phyloP scores from a whole-genome alignment of 495 filamentous ascomycete species.

The Penicillium atrosanguineum region DNA sequence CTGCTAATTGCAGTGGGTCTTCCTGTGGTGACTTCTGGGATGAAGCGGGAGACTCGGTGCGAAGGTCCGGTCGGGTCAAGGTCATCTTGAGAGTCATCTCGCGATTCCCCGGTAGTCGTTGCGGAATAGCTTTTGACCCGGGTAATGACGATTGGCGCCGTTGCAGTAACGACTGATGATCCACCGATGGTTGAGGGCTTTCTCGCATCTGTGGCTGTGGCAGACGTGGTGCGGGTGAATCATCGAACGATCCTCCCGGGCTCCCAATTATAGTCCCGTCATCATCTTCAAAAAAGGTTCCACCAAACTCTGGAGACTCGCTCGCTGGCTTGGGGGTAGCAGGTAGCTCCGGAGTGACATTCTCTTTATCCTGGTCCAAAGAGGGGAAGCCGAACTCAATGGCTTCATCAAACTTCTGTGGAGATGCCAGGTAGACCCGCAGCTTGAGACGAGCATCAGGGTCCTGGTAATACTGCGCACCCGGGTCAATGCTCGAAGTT shows the following conservation, averaged over 20 bases:
- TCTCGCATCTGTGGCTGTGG: slow-evolving; percentile 8
- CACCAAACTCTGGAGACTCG: slow-evolving; percentile 15
- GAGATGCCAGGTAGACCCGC: slow-evolving; percentile 83
- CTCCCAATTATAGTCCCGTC: slow-evolving; percentile 33
- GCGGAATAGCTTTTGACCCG: slow-evolving; percentile 15
- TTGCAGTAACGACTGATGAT: slow-evolving; percentile 14
- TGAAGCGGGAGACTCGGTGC: slow-evolving; percentile 62
- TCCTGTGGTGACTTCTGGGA: slow-evolving; percentile 44
- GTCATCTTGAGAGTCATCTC: slow-evolving; percentile 98
- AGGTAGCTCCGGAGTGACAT: slow-evolving; percentile 17
- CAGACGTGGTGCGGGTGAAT: slow-evolving; percentile 5
- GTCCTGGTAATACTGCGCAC: slow-evolving; percentile 83
- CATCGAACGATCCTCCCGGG: slow-evolving; percentile 16
- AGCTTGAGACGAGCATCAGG: slow-evolving; percentile 85
- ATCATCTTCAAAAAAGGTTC: slow-evolving; percentile 49
- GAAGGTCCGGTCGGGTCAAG: slow-evolving; percentile 82
- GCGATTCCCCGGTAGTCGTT: slow-evolving; percentile 39
- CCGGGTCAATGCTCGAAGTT: slow-evolving; percentile 63
- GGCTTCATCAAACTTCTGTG: slow-evolving; percentile 94
- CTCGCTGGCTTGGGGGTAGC: slow-evolving; percentile 4
- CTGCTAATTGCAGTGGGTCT: slow-evolving; percentile 53
- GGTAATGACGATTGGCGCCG: slow-evolving; percentile 21
- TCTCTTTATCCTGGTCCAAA: slow-evolving; percentile 38
- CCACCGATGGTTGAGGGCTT: slow-evolving; percentile 14
- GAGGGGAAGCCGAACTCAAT: slow-evolving; percentile 91